Evolutionary conservation across 106 monocot species (phyloP).

Genomic region (Apostasia shenzhenica): DNA sequence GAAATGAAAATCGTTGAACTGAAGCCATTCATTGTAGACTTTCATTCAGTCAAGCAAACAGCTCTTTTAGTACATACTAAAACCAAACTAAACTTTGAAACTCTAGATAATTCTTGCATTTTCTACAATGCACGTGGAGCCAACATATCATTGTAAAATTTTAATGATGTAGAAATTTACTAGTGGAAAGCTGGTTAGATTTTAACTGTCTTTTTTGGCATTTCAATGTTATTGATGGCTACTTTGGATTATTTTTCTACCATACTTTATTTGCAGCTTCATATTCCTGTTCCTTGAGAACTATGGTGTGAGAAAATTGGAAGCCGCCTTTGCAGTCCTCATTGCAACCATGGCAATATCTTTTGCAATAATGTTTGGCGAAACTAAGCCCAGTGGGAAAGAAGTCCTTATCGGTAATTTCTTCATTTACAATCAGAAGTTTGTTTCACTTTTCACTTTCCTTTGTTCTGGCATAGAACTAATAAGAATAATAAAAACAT

Average conservation of each 20-base stretch:
- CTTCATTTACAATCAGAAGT: background rate
- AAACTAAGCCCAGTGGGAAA: conserved; percentile 57
- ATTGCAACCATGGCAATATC: conserved; percentile 73
- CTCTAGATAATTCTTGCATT: too few species aligned
- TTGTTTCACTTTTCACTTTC: background rate
- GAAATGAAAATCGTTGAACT: too few species aligned
- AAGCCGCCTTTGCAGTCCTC: conserved; percentile 70
- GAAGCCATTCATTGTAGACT: too few species aligned
- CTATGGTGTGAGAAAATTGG: conserved; percentile 83
- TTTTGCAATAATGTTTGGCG: conserved; percentile 79
- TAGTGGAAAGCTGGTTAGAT: background rate
- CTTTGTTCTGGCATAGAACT: background rate
- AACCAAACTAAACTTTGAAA: too few species aligned
- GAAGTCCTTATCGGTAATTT: conserved; percentile 58
- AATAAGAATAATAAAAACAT: background rate
- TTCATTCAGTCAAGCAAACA: too few species aligned
- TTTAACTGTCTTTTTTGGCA: background rate
- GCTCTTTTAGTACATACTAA: too few species aligned
- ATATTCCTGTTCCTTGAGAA: conserved; percentile 77
- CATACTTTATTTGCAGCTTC: conserved; percentile 38
- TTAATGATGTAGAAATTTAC: too few species aligned
- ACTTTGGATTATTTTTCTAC: too few species aligned
- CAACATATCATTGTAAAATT: too few species aligned
- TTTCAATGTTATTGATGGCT: too few species aligned
- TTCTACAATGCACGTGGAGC: too few species aligned